Evolutionary conservation across 2,329 filamentous ascomycete species (phyloP).

Genomic region (Sporothrix dimorphospora): DNA sequence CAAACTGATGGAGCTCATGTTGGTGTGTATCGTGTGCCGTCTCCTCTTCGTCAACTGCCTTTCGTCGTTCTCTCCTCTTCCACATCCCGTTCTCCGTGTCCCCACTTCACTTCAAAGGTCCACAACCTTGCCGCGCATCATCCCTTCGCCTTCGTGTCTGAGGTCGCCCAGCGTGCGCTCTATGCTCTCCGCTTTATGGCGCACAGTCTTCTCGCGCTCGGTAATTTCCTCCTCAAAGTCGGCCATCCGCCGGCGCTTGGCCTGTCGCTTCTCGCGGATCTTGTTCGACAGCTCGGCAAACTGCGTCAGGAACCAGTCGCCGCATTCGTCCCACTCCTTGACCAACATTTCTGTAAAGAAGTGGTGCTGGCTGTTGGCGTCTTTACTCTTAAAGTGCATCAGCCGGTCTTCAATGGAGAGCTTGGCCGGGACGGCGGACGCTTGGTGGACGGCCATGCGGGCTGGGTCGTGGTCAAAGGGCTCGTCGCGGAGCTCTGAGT

Average conservation of each 20-base stretch:
- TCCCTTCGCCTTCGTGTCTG: constrained; percentile 59
- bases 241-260: constrained; percentile 54
- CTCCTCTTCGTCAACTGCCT: background rate
- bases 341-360: constrained; percentile 59
- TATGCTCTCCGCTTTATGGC: constrained; percentile 57
- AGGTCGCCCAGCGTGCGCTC: constrained; percentile 58
- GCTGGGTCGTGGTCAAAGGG: constrained; percentile 62
- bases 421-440: constrained; percentile 40
- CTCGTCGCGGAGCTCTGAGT: constrained; percentile 53
- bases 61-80: background rate
- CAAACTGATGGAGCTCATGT: background rate
- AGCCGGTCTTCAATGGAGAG: constrained; percentile 54
- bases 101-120: constrained; percentile 35
- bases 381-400: constrained; percentile 52
- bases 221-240: constrained; percentile 61
- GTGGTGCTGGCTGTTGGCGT: constrained; percentile 47
- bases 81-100: background rate
- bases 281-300: constrained; percentile 55
- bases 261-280: constrained; percentile 52
- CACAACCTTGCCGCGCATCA: constrained; percentile 53
- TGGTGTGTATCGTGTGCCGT: background rate
- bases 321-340: constrained; percentile 61
- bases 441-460: constrained; percentile 45
- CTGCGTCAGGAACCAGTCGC: constrained; percentile 62
- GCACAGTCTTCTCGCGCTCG: constrained; percentile 57